These are phyloP conservation scores for Acrodontium crateriforme DNA, from an alignment of 2,329 filamentous ascomycete genomes.

Conservation along the genomic window DNA sequence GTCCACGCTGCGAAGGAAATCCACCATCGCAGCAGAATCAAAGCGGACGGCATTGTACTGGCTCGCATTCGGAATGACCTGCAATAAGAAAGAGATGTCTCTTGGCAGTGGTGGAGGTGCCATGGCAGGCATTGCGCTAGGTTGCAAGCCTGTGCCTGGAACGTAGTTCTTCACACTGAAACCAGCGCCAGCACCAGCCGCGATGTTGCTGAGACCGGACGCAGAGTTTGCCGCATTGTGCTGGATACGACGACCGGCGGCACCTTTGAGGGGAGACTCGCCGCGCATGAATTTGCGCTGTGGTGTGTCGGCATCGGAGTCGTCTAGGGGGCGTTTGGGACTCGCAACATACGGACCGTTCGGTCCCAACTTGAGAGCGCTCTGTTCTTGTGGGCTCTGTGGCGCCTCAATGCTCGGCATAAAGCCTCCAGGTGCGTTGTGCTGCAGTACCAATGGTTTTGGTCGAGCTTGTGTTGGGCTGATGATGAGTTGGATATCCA, in stretches of 20 bases:
- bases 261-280: constrained; percentile 86
- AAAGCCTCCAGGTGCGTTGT: constrained; percentile 3
- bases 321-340: constrained; percentile 34
- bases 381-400: constrained; percentile 4
- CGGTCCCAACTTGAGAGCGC: constrained; percentile 17
- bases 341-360: constrained; percentile 25
- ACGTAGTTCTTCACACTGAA: constrained; percentile 22
- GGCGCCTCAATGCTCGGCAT: neutral
- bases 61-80: constrained; percentile 60
- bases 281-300: constrained; percentile 78
- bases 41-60: constrained; percentile 60
- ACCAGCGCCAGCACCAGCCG: constrained; percentile 13
- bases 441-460: constrained; percentile 11
- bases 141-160: constrained; percentile 5
- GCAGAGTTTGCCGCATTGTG: constrained; percentile 34
- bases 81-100: constrained; percentile 55
- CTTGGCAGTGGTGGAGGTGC: constrained; percentile 52
- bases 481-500: constrained; percentile 66
- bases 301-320: constrained; percentile 51
- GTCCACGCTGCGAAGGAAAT: constrained; percentile 53
- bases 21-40: constrained; percentile 56
- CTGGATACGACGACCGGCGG: constrained; percentile 71
- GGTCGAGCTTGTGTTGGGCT: constrained; percentile 65
- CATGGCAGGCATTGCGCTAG: neutral
- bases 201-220: constrained; percentile 5